These are phyloP conservation scores for Ascosphaera apis DNA, from an alignment of 2,329 filamentous ascomycete species.

Conservation along the genomic window DNA sequence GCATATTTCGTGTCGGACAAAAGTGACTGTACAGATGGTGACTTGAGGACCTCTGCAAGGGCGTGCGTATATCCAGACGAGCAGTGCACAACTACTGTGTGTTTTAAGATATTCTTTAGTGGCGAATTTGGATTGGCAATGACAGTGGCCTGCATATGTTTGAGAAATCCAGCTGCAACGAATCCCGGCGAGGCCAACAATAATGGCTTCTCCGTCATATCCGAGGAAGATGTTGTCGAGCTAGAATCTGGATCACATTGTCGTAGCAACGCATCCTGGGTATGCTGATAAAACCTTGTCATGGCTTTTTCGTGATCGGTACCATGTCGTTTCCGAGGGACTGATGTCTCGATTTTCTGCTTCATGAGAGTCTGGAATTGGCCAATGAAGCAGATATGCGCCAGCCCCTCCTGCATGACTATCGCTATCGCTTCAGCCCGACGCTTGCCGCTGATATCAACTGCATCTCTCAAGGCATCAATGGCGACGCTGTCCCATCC, in stretches of 20 bases:
- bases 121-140: constrained; percentile 37
- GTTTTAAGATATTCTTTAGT: constrained; percentile 44
- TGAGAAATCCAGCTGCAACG: constrained; percentile 56
- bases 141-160: constrained; percentile 43
- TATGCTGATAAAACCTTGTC: constrained; percentile 55
- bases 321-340: constrained; percentile 24
- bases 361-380: constrained; percentile 26
- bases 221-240: constrained; percentile 14
- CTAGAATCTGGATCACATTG: constrained; percentile 46
- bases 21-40: constrained; percentile 49
- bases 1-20: constrained; percentile 77
- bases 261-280: constrained; percentile 49
- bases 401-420: constrained; percentile 60
- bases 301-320: constrained; percentile 36
- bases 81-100: constrained; percentile 50
- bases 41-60: constrained; percentile 67
- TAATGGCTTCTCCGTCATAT: constrained; percentile 34
- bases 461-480: constrained; percentile 53
- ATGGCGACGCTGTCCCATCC: constrained; percentile 81
- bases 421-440: constrained; percentile 71
- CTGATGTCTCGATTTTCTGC: constrained; percentile 25
- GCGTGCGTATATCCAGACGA: constrained; percentile 72
- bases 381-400: constrained; percentile 28
- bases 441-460: constrained; percentile 43
- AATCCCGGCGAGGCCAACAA: constrained; percentile 80